Evolutionary conservation across 2,329 filamentous ascomycete genomes (phyloP).

Genomic region (Arthrobotrys entomopaga): DNA sequence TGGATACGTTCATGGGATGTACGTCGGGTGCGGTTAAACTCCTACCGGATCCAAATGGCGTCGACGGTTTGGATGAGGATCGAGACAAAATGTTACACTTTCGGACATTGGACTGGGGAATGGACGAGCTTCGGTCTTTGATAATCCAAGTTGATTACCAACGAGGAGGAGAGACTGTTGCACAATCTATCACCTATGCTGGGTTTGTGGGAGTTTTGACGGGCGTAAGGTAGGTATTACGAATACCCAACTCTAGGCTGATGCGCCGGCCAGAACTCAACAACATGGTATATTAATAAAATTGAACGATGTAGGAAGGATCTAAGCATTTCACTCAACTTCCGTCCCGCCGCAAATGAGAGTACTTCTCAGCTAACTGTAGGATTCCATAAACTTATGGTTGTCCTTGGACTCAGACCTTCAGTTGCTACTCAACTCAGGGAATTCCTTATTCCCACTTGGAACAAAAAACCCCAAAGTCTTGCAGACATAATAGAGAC

Average conservation of each 20-base stretch:
- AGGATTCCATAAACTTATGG: slow-evolving; percentile 66
- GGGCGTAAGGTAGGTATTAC: slow-evolving; percentile 63
- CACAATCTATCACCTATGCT: slow-evolving; percentile 66
- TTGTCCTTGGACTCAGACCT: slow-evolving; percentile 67
- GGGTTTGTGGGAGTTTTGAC: slow-evolving; percentile 68
- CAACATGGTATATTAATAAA: background rate
- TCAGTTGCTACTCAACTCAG: slow-evolving; percentile 68
- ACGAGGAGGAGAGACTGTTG: slow-evolving; percentile 62
- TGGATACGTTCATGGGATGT: slow-evolving; percentile 74
- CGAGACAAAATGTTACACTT: slow-evolving; percentile 67
- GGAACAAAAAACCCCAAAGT: slow-evolving; percentile 29
- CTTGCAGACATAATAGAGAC: slow-evolving; percentile 54
- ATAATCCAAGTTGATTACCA: slow-evolving; percentile 63
- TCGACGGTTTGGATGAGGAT: slow-evolving; percentile 40
- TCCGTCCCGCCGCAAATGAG: slow-evolving; percentile 65
- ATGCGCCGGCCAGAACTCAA: slow-evolving; percentile 20
- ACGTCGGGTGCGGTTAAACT: slow-evolving; percentile 68
- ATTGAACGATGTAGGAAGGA: slow-evolving; percentile 59
- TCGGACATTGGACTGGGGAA: slow-evolving; percentile 66
- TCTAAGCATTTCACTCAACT: slow-evolving; percentile 67
- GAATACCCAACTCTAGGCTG: background rate
- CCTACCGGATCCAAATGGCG: slow-evolving; percentile 44
- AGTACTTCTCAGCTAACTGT: slow-evolving; percentile 61
- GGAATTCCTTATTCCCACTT: slow-evolving; percentile 57
- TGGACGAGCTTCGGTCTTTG: slow-evolving; percentile 63